Evolutionary conservation across 2,329 filamentous ascomycete genomes (phyloP), one percentile per base, ranked within the genome.

Genomic region (Apiospora kogelbergensis): DNA sequence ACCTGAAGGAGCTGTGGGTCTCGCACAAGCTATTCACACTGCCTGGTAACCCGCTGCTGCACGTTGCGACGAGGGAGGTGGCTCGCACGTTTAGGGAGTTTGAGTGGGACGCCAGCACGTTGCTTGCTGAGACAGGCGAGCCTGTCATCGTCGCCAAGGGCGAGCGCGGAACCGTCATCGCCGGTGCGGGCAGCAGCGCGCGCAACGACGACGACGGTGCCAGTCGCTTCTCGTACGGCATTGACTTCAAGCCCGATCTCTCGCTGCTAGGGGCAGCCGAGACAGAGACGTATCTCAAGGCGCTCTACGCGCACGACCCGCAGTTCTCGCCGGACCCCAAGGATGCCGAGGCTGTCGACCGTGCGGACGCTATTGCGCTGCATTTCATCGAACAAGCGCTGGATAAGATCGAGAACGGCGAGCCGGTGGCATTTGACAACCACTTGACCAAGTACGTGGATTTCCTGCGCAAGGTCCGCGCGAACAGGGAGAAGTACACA

Each of bases 181-280:
- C 64, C 6, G 64, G 64, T 5, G 64, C 42, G 6, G 64, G 26
- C 6, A 45, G 22, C 42, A 33, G 26, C 17, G 24, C 13, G 6
- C 42, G 42, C 11, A 37, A 64, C n/a, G 63, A 41, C 22, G 64
- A 48, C 22, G 64, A 66, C 42, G 64, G 64, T 41, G 64, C 64
- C 40, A 45, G 40, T 9, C 64, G 64, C 40, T 45, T 66, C 64
- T 66, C 64, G 64, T 66, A 66, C 64, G 64, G 64, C 42, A 66
- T 66, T 13, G 64, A 66, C 42, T 66, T 66, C 64, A n/a, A 66
- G 64, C 64, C 64, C 13, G 64, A 66, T 17, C 42, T 66, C 3
- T 24, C 64, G 64, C 42, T 66, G 41, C 64, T 66, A 1, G 11
- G 10, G 24, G 26, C 22, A 3, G 5, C 24, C 24, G 64, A 66